Evolutionary conservation across 2,329 filamentous ascomycete species (phyloP), one percentile per base, ranked within the genome.

Genomic region (Coniella vitis): DNA sequence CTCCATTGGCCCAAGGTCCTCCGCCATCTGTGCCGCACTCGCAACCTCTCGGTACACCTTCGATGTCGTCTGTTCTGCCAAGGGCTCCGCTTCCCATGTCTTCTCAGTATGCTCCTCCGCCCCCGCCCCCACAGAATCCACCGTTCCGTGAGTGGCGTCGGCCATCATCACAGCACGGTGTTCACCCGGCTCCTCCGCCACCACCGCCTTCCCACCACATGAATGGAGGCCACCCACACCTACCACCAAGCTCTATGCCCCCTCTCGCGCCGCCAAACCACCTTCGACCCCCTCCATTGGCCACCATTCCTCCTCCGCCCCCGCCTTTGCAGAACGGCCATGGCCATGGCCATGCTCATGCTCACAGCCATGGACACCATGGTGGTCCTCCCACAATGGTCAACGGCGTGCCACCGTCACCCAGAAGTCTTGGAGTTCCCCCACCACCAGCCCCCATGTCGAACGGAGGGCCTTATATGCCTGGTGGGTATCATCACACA

Each of bases 131-230:
- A 50, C 65, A 67, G 4, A 58, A 57, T 32, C 56, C 58, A 41
- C 56, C 66, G 37, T 75, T 68, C 58, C 61, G 61, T 39, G 74
- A 75, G 49, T 81, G 78, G 72, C 70, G 73, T 47, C 72, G 74
- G 17, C 69, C 70, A 13, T 64, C 73, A 17, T 71, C 73, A 31
- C 73, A 74, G 45, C 72, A 75, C 52, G 53, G 55, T 3, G 69
- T 70, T 34, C 69, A 76, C 38, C 60, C 63, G n/a, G 56, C 58
- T 39, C 62, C 56, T 17, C 55, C 46, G 3, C 43, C 58, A 47
- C 56, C 60, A n/a, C 55, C 46, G 3, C 43, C 58, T 47, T 16
- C 51, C 48, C 39, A 45, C 57, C 45, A 48, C 35, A 45, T 50
- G 48, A 52, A 53, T 14, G 50, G 53, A 32, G 46, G 34, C 14